Conservation (phyloP, 306 rosid species). For the Inga leiocalycina region DNA sequence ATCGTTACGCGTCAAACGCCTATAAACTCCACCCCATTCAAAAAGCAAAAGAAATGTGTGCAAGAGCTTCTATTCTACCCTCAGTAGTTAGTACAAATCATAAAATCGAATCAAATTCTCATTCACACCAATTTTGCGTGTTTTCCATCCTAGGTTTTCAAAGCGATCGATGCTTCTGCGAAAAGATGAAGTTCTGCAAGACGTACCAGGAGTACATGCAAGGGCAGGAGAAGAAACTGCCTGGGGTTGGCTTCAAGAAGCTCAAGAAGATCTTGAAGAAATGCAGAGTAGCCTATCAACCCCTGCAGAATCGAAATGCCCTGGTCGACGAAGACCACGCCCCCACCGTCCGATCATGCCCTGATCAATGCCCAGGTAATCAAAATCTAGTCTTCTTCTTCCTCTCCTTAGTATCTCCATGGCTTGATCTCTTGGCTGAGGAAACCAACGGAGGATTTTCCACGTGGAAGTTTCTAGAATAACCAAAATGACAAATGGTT, state of each 20-base stretch:
- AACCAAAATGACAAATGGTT: neutral
- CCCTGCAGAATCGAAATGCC: conserved; percentile 41
- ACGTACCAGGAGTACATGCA: conserved; percentile 82
- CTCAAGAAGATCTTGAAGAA: conserved; percentile 86
- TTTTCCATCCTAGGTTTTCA: neutral
- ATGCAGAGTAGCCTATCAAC: conserved; percentile 53
- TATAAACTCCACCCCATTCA: neutral
- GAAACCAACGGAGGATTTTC: neutral
- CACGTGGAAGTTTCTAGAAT: neutral
- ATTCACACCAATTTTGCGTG: neutral
- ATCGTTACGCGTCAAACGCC: neutral
- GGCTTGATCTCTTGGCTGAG: neutral
- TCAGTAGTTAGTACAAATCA: neutral
- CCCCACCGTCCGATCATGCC: conserved; percentile 47
- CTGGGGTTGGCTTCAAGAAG: conserved; percentile 83
- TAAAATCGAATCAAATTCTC: conserved; percentile 8
- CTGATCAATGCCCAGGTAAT: conserved; percentile 76
- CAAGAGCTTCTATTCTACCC: neutral
- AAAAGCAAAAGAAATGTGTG: neutral
- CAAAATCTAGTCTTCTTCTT: neutral
- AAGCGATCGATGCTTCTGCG: conserved; percentile 21
- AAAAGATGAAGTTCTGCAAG: conserved; percentile 93
- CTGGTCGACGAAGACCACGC: conserved; percentile 29
- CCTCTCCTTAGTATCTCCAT: neutral
- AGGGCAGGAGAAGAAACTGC: conserved; percentile 72